Conservation (phyloP, 495 filamentous ascomycete species). For the Tuber indicum region DNA sequence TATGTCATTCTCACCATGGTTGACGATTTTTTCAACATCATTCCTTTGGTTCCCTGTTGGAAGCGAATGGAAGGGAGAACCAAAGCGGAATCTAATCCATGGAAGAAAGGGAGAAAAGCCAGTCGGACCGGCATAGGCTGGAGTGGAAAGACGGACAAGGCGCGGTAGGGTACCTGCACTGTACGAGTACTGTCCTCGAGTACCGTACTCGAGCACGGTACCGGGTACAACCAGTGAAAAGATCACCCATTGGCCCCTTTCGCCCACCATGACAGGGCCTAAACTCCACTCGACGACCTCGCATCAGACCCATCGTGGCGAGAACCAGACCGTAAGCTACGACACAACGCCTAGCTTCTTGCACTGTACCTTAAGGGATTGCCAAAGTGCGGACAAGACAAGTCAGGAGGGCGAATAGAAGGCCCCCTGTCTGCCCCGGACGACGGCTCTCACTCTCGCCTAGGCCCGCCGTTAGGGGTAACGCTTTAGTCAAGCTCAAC, state of each 20-base stretch:
- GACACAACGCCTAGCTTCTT: background rate
- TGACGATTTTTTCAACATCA: slow-evolving; percentile 12
- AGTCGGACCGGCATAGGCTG: too few species aligned
- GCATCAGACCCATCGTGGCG: background rate
- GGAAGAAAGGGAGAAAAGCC: background rate
- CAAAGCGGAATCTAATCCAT: background rate
- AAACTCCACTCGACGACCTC: background rate
- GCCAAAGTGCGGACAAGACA: background rate
- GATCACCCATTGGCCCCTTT: background rate
- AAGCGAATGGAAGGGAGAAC: slow-evolving; percentile 5
- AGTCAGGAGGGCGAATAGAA: background rate
- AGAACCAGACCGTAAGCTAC: background rate
- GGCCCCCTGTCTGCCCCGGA: background rate
- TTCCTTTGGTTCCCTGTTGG: slow-evolving; percentile 14
- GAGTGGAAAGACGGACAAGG: background rate
- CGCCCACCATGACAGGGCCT: background rate
- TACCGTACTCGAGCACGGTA: background rate
- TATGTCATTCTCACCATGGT: slow-evolving; percentile 33
- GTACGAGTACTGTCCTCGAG: background rate
- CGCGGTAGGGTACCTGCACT: too few species aligned
- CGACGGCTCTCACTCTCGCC: background rate
- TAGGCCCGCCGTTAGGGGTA: slow-evolving; percentile 3
- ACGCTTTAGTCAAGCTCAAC: slow-evolving; percentile 5
- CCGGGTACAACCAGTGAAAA: background rate
- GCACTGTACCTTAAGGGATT: background rate